Base-by-base conservation (phyloP, 2,329 filamentous ascomycete species). In the Aspergillus japonicus region DNA sequence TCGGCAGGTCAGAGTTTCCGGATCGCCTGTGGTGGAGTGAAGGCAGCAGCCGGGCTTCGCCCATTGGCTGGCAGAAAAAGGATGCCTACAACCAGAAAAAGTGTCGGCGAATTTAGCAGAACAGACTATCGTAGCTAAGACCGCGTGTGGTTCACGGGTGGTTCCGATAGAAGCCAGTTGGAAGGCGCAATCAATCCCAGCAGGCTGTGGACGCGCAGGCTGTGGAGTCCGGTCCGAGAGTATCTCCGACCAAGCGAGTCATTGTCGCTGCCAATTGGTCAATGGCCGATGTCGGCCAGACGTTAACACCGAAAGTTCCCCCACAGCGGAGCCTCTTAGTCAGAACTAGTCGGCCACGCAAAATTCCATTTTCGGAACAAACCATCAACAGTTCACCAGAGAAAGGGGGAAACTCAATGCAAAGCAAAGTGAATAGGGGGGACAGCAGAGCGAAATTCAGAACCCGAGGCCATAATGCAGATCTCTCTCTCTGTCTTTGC, bases 101-200 rank as follows among this genome's bases (percentile, higher is more conserved):
- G 16, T 44, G 39, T n/a, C 42, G 53, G 42, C 53, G 53, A 47
- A 2, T 33, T 55, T 55, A 55, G 53, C 29, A 44, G 19, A 47
- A 44, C 24, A 44, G 53, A 55, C 53, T 47, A 55, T 55, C 11
- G 26, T 55, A 48, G 53, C 42, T 55, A 55, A 55, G 53, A 47
- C 53, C 53, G 53, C 53, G 35, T 55, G 53, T 47, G 53, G 23
- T 42, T 54, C 31, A 47, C 39, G 52, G n/a, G 24, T 24, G 23
- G 48, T 50, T 14, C 19, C 47, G 44, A 21, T 19, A 16, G 7
- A 47, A 21, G 16, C 39, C n/a, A 33, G 23, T n/a, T 47, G 39
- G 21, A 14, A 23, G 31, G 8, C 29, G 31, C 21, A 24, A 35
- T 52, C 39, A 33, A 47, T n/a, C 29, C 23, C 48, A 50, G 21